A percentile compares a stretch with the other conserved stretches of the same genome.
These are phyloP conservation scores for Lachnellula subtilissima DNA, from an alignment of 2,329 filamentous ascomycete species.

Conservation along the genomic window DNA sequence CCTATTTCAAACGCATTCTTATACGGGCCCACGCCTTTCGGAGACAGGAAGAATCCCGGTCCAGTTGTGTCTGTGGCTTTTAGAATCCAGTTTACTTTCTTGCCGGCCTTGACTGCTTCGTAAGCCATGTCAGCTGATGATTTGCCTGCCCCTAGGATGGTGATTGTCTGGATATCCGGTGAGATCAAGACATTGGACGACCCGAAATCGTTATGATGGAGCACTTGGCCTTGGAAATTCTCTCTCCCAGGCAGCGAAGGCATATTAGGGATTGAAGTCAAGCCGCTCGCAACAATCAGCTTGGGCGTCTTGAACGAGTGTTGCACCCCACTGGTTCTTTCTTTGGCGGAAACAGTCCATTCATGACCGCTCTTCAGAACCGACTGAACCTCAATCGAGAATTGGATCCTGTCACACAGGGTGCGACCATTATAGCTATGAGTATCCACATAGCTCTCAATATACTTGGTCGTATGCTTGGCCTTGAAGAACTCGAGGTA, in stretches of 20 bases:
- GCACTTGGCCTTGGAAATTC: conserved; percentile 26
- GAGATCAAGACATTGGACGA: conserved; percentile 23
- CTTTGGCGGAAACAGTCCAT: neutral
- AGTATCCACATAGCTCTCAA: neutral
- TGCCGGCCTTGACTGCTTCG: conserved; percentile 30
- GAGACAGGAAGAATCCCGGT: conserved; percentile 28
- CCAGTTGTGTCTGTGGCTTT: conserved; percentile 30
- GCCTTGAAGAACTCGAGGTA: conserved; percentile 21
- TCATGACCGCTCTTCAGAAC: neutral
- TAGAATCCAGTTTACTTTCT: conserved; percentile 34
- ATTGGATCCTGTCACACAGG: neutral
- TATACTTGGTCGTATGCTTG: neutral
- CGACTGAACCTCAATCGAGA: neutral
- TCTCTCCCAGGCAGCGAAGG: conserved; percentile 29
- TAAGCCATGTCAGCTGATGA: conserved; percentile 38
- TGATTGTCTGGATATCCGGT: conserved; percentile 22
- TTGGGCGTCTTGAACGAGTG: neutral
- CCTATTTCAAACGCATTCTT: conserved; percentile 24
- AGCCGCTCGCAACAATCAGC: conserved; percentile 13
- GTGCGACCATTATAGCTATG: neutral
- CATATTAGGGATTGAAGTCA: conserved; percentile 23
- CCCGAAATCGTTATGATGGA: conserved; percentile 34
- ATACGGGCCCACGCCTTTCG: conserved; percentile 26
- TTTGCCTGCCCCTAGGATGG: conserved; percentile 34
- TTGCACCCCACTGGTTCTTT: neutral